phyloP scores from a whole-genome alignment of 306 rosid genomes.

The Benincasa hispida region DNA sequence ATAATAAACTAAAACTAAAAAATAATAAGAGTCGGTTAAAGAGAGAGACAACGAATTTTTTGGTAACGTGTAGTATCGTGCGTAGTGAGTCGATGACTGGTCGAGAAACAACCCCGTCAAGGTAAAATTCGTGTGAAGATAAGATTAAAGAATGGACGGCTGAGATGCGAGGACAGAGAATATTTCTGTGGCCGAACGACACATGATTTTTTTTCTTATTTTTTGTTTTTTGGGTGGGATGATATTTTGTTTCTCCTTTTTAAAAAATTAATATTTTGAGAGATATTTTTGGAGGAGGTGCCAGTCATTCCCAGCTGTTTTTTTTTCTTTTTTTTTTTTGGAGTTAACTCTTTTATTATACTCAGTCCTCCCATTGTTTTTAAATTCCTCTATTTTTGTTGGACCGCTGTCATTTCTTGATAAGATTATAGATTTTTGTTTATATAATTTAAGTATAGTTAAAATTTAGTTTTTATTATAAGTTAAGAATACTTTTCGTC shows the following conservation, averaged over 20 bases:
- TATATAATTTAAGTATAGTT: too few species aligned
- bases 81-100: background rate
- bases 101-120: background rate
- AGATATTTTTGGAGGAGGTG: constrained; percentile 1
- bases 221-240: background rate
- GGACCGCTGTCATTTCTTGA: too few species aligned
- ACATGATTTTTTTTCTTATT: background rate
- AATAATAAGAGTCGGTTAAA: background rate
- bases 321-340: background rate
- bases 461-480: too few species aligned
- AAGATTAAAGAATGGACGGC: background rate
- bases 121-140: background rate
- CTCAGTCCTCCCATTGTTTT: too few species aligned
- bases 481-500: too few species aligned
- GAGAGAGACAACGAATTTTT: background rate
- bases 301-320: background rate
- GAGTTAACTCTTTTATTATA: too few species aligned
- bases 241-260: background rate
- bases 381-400: too few species aligned
- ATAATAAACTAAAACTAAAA: too few species aligned
- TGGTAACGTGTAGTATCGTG: background rate
- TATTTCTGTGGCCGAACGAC: background rate
- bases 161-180: background rate
- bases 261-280: background rate
- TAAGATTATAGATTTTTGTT: too few species aligned